phyloP scores from a whole-genome alignment of 2,329 filamentous ascomycete genomes.

The Calonectria pseudoreteaudii region DNA sequence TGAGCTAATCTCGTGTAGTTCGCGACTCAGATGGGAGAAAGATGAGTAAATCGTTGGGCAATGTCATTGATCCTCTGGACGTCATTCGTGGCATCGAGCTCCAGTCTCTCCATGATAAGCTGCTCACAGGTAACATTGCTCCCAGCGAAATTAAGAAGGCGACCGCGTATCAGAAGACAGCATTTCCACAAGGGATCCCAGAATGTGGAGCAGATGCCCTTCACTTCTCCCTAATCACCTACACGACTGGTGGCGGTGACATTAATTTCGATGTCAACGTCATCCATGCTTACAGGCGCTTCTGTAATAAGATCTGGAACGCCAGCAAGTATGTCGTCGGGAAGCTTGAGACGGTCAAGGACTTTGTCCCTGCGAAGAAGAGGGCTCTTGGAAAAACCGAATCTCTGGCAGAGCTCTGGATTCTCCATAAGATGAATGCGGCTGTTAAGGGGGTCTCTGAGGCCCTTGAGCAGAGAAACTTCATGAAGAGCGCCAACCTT shows the following conservation, averaged over 20 bases:
- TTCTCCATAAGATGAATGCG: conserved; percentile 80
- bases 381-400: conserved; percentile 49
- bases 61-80: conserved; percentile 94
- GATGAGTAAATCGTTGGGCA: conserved; percentile 97
- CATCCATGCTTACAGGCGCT: conserved; percentile 92
- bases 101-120: conserved; percentile 82
- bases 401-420: conserved; percentile 65
- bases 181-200: conserved; percentile 94
- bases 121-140: conserved; percentile 83
- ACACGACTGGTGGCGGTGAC: conserved; percentile 68
- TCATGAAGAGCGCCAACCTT: conserved; percentile 76
- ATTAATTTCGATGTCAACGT: conserved; percentile 92
- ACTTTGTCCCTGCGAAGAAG: conserved; percentile 70
- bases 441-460: conserved; percentile 79
- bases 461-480: conserved; percentile 75
- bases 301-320: conserved; percentile 98
- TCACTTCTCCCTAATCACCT: conserved; percentile 83
- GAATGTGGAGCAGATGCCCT: conserved; percentile 94
- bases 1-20: conserved; percentile 68
- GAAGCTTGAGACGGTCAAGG: conserved; percentile 67
- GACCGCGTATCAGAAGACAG: conserved; percentile 91
- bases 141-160: conserved; percentile 86
- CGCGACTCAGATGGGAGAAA: conserved; percentile 94
- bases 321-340: conserved; percentile 94
- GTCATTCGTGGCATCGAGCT: conserved; percentile 90